phyloP scores from a whole-genome alignment of 2,329 filamentous ascomycete genomes.

The Sarocladiaceae sp. region DNA sequence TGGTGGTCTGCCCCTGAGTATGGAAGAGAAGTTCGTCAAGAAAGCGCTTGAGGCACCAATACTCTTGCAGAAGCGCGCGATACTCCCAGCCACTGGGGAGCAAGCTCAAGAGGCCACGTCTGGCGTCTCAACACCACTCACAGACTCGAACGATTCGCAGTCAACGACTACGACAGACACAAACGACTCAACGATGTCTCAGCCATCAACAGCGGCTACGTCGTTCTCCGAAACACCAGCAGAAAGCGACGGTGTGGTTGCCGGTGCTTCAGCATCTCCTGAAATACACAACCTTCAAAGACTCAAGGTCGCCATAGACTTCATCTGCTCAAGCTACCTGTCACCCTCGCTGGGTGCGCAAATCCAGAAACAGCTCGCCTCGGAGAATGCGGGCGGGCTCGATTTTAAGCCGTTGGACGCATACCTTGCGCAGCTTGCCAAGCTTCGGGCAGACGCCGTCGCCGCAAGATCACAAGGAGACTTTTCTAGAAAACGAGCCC shows the following conservation, averaged over 20 bases:
- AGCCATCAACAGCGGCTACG: slow-evolving; percentile 41
- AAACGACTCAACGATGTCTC: slow-evolving; percentile 30
- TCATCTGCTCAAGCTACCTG: slow-evolving; percentile 61
- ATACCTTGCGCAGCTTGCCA: slow-evolving; percentile 63
- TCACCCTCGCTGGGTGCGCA: slow-evolving; percentile 35
- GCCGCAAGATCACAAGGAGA: slow-evolving; percentile 65
- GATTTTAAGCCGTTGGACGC: slow-evolving; percentile 69
- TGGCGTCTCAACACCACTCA: slow-evolving; percentile 21
- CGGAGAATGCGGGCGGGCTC: slow-evolving; percentile 30
- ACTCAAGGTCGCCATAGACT: slow-evolving; percentile 59
- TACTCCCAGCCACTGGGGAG: slow-evolving; percentile 10
- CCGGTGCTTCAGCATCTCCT: slow-evolving; percentile 40
- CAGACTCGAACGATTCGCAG: slow-evolving; percentile 35
- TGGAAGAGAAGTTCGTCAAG: slow-evolving; percentile 82
- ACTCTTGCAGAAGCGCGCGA: slow-evolving; percentile 59
- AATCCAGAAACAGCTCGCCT: slow-evolving; percentile 37
- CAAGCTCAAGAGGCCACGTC: slow-evolving; percentile 18
- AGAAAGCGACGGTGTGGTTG: slow-evolving; percentile 28
- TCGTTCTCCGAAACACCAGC: slow-evolving; percentile 32
- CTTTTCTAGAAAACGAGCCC: slow-evolving; percentile 64
- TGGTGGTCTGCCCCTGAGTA: slow-evolving; percentile 65
- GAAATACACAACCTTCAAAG: slow-evolving; percentile 58
- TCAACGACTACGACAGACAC: slow-evolving; percentile 30
- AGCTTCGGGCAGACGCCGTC: slow-evolving; percentile 66
- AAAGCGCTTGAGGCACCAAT: slow-evolving; percentile 74